These are phyloP conservation scores for Neoscytalidium dimidiatum DNA, from an alignment of 2,329 filamentous ascomycete species.

Conservation along the genomic window DNA sequence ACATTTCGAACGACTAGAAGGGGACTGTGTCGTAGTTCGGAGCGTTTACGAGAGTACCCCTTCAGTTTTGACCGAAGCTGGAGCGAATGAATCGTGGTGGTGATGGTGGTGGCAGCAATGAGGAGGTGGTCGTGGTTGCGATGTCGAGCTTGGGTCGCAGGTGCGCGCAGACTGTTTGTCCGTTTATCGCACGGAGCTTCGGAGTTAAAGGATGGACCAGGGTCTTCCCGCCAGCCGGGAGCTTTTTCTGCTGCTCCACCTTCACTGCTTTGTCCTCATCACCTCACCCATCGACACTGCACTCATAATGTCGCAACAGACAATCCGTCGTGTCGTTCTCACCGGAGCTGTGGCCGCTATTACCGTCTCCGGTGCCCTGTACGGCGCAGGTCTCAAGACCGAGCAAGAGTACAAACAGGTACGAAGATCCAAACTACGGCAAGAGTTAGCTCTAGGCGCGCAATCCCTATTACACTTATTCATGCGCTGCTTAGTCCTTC, in stretches of 20 bases:
- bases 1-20: conserved; percentile 27
- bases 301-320: conserved; percentile 21
- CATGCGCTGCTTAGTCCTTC: neutral
- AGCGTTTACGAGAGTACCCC: neutral
- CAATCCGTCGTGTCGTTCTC: conserved; percentile 52
- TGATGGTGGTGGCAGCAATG: neutral
- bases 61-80: neutral
- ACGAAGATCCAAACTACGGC: conserved; percentile 12
- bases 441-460: neutral
- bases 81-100: too few relatives aligned
- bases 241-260: conserved; percentile 5
- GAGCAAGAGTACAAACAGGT: conserved; percentile 56
- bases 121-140: neutral
- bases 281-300: neutral
- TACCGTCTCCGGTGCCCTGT: conserved; percentile 59
- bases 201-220: conserved; percentile 3
- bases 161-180: neutral
- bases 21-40: neutral
- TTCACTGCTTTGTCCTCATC: neutral
- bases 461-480: neutral
- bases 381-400: conserved; percentile 61
- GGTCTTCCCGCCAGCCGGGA: neutral
- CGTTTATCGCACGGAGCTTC: conserved; percentile 12
- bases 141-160: neutral
- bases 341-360: conserved; percentile 58